Evolutionary conservation across 2,329 filamentous ascomycete species (phyloP).

Genomic region (Pseudonectria buxi): DNA sequence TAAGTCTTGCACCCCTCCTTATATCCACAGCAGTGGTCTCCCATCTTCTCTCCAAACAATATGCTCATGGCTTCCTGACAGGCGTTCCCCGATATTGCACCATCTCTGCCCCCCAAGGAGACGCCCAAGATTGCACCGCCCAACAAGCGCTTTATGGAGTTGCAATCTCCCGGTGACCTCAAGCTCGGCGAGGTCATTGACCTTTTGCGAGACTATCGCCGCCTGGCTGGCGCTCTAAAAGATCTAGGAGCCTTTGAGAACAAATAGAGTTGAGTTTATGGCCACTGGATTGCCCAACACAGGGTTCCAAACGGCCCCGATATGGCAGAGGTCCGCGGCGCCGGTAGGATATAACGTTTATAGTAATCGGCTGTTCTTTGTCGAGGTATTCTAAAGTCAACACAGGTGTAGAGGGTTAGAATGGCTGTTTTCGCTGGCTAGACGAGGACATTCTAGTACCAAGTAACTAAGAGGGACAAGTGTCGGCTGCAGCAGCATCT

Average conservation of each 20-base stretch:
- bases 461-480: too few relatives aligned
- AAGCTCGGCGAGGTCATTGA: slow-evolving; percentile 67
- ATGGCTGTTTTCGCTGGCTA: too few relatives aligned
- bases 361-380: too few relatives aligned
- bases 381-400: too few relatives aligned
- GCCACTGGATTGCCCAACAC: too few relatives aligned
- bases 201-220: slow-evolving; percentile 66
- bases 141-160: slow-evolving; percentile 65
- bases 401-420: too few relatives aligned
- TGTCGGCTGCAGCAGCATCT: too few relatives aligned
- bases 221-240: slow-evolving; percentile 59
- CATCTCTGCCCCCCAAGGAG: slow-evolving; percentile 48
- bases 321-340: too few relatives aligned
- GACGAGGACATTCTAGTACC: too few relatives aligned
- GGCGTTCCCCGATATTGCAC: slow-evolving; percentile 56
- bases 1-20: slow-evolving; percentile 28
- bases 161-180: slow-evolving; percentile 63
- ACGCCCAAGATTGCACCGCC: slow-evolving; percentile 55
- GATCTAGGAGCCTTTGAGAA: slow-evolving; percentile 54
- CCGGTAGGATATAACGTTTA: too few relatives aligned
- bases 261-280: slow-evolving; percentile 9
- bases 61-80: slow-evolving; percentile 21
- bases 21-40: not conserved
- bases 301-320: too few relatives aligned
- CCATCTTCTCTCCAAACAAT: not conserved